Percentiles rank a stretch among this genome's conserved stretches.
These are phyloP conservation scores for Pedinophyceae sp. DNA, from an alignment of 139 green algal genomes.

Conservation along the genomic window DNA sequence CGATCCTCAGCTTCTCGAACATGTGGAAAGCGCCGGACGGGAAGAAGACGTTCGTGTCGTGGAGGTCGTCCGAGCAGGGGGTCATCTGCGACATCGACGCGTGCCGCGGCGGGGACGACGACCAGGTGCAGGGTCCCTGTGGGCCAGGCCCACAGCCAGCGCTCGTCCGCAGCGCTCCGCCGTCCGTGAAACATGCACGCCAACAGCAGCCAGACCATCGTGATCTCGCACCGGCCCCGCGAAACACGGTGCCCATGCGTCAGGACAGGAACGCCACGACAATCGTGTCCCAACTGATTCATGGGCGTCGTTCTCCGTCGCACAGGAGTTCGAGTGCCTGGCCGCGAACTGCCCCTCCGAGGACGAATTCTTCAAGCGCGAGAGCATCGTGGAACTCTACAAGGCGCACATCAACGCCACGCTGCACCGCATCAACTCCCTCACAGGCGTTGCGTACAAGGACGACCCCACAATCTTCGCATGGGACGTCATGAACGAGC, in stretches of 20 bases:
- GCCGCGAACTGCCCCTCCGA: too few species aligned
- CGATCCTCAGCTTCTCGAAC: constrained; percentile 19
- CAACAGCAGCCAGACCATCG: neutral
- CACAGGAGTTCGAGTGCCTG: neutral
- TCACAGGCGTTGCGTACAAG: constrained; percentile 21
- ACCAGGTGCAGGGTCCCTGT: neutral
- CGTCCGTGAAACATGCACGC: too few species aligned
- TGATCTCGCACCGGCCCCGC: constrained; percentile 7
- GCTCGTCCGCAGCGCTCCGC: too few species aligned
- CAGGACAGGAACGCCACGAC: too few species aligned
- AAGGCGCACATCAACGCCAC: constrained; percentile 35
- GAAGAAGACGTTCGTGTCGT: constrained; percentile 24
- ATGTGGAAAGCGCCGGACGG: constrained; percentile 14
- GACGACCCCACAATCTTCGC: constrained; percentile 42
- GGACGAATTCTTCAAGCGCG: neutral
- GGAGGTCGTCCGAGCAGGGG: constrained; percentile 3
- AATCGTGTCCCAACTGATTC: too few species aligned
- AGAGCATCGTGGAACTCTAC: constrained; percentile 13
- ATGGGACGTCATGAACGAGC: constrained; percentile 21
- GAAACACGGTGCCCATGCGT: too few species aligned
- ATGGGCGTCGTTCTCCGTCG: too few species aligned
- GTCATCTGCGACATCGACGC: constrained; percentile 20
- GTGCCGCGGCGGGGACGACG: neutral
- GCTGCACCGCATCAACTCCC: constrained; percentile 22
- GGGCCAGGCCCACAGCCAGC: too few species aligned